Evolutionary conservation across 2,329 filamentous ascomycete genomes (phyloP), one percentile per base, ranked within the genome.

Genomic region (Xylaria sp.): DNA sequence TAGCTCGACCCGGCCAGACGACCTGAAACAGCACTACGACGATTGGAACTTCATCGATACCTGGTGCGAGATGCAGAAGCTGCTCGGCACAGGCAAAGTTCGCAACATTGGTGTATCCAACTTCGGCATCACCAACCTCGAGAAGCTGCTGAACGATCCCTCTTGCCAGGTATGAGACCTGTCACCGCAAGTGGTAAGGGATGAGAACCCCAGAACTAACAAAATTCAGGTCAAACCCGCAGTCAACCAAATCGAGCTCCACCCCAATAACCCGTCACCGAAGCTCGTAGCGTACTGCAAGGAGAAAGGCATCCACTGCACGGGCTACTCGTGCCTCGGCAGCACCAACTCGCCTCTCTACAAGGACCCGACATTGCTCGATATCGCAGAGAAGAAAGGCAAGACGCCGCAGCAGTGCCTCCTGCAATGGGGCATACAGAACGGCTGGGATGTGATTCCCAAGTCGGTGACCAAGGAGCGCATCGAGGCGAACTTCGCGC

Each of bases 21-120:
- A 92, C 75, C 78, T 84, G 48, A 89, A 86, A 81, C 92, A 92
- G 84, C 88, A 91, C 79, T 87, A 90, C 71, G 84, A 88, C 39
- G 92, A 94, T 83, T 95, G 93, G 92, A 87, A 93, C 83, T 95
- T 92, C 81, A 85, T 92, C 75, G 90, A 96, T 81, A 96, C 93
- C 31, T 97, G 87, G 88, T 83, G 85, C 69, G 90, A 90, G 83
- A 84, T 92, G 85, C 89, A 92, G 82, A 91, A 91, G 84, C 84
- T 93, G 56, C 82, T 89, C 28, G 87, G 81, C 12, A 89, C 87
- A 54, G 90, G 90, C 79, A 92, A 93, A 81, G 92, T 92, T 61
- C 88, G 86, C 81, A 93, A 93, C 84, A 94, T 95, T 78, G 93
- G 93, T 75, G 91, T 96, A 66, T 94, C 92, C 80, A 97, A 97